These are phyloP conservation scores for Acacia concinna DNA, from an alignment of 331 rosid genomes.

Conservation along the genomic window DNA sequence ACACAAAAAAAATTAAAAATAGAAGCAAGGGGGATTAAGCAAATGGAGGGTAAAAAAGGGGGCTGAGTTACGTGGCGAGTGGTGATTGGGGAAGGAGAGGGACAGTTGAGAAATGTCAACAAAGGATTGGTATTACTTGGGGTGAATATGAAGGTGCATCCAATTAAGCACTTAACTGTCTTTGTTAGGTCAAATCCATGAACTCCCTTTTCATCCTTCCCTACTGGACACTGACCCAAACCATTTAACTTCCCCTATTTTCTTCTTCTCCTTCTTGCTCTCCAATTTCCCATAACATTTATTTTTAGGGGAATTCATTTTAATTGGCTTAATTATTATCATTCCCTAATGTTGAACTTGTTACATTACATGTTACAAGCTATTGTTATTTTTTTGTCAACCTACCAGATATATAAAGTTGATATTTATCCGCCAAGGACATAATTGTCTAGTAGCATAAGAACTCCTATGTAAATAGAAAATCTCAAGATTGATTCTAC, in stretches of 20 bases:
- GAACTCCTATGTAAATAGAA: no score
- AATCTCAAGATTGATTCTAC: no score
- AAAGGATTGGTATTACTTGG: neutral
- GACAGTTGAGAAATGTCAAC: neutral
- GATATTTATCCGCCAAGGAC: no score
- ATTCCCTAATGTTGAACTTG: no score
- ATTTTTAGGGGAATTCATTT: no score
- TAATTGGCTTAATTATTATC: no score
- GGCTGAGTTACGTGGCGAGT: neutral
- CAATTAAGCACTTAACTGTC: conserved; percentile 30
- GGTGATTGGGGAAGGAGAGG: neutral
- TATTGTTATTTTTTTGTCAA: no score
- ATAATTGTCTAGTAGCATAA: no score
- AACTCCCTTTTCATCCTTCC: conserved; percentile 33
- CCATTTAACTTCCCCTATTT: neutral
- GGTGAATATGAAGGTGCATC: conserved; percentile 32
- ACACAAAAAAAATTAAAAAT: neutral
- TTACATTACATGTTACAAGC: no score
- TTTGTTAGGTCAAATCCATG: conserved; percentile 33
- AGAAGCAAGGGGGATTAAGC: neutral
- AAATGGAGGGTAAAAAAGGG: neutral
- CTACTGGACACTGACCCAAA: conserved; percentile 27
- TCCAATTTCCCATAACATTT: no score
- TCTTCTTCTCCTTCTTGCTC: neutral
- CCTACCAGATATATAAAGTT: no score